Evolutionary conservation across 768 basidiomycete species (phyloP).

Genomic region (Termitomyces sp.): DNA sequence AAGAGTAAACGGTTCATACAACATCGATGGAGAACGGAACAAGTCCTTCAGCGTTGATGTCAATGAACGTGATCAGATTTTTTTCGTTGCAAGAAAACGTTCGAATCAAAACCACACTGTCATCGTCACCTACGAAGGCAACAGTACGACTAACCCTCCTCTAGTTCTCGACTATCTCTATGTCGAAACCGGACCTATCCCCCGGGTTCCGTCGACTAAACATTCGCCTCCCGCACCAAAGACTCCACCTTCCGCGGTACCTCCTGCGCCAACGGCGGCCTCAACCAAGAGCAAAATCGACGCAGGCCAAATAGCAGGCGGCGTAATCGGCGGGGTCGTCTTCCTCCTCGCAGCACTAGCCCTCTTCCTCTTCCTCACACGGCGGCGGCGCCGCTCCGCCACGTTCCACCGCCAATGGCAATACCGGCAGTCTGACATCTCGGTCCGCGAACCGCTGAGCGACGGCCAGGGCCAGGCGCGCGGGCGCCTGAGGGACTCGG

Average conservation of each 20-base stretch:
- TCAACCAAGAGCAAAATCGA: too few relatives aligned
- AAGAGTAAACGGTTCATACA: slow-evolving; percentile 15
- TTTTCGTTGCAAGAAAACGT: slow-evolving; percentile 16
- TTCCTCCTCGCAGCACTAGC: neutral
- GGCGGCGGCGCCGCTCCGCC: neutral
- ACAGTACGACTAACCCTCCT: slow-evolving; percentile 6
- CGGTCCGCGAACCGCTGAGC: neutral
- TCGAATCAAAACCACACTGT: neutral
- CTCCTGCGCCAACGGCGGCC: too few relatives aligned
- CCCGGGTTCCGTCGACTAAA: too few relatives aligned
- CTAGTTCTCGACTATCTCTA: slow-evolving; percentile 12
- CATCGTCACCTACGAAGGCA: neutral
- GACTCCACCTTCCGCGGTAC: too few relatives aligned
- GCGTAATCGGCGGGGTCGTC: neutral
- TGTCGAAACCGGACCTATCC: neutral
- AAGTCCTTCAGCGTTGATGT: too few relatives aligned
- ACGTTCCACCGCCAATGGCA: too few relatives aligned
- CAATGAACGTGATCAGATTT: too few relatives aligned
- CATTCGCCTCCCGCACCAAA: too few relatives aligned
- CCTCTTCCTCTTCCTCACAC: neutral
- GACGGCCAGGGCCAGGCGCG: too few relatives aligned
- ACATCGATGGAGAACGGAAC: slow-evolving; percentile 18
- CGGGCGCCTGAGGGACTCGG: too few relatives aligned
- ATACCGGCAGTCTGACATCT: too few relatives aligned
- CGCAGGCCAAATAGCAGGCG: neutral